Base-by-base conservation (phyloP, 768 basidiomycete species). In the Amanita fuliginea region DNA sequence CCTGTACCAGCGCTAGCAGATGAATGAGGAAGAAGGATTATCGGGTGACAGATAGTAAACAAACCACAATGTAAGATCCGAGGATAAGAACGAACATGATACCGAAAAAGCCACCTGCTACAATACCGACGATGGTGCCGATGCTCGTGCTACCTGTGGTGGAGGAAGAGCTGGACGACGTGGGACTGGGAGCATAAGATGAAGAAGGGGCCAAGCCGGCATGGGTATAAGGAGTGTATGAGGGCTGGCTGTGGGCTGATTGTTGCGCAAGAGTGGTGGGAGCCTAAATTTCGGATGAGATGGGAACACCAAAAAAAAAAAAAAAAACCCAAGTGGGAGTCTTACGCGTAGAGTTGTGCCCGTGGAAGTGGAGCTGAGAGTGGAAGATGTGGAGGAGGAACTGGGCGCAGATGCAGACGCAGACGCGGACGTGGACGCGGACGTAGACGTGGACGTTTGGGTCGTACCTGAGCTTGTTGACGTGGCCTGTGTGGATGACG, bases 91-190 rank as follows among this genome's bases (percentile, higher is more conserved):
- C 56, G n/a, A 64, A 49, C 4, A 67, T 63, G 28, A 65, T 51
- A 19, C 64, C 73, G 1, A 60, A 61, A 28, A 76, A 62, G 41
- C 65, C 70, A 19, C 71, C 74, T 0, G 59, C 66, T 18, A 67
- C 55, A 22, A 64, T 61, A 13, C 67, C 67, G 9, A 71, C 67
- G 42, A 76, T 60, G 21, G 70, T 58, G n/a, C 73, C 74, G 13
- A 70, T 64, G 41, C 64, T 64, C 41, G 70, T 39, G 7, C 59
- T 62, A 18, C 41, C 47, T 1, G 11, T 35, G 19, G 37, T 30
- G 13, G 47, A 41, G 0, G 36, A 30, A 22, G 18, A 26, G 36
- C 39, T 42, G 19, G 49, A 22, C 6, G 34, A 35, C 6, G 41
- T 42, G 13, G 49, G 16, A 7, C 26, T 43, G 18, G 49, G 41